Evolutionary conservation across 2,329 filamentous ascomycete species (phyloP).

Genomic region (Neofusicoccum cordaticola): DNA sequence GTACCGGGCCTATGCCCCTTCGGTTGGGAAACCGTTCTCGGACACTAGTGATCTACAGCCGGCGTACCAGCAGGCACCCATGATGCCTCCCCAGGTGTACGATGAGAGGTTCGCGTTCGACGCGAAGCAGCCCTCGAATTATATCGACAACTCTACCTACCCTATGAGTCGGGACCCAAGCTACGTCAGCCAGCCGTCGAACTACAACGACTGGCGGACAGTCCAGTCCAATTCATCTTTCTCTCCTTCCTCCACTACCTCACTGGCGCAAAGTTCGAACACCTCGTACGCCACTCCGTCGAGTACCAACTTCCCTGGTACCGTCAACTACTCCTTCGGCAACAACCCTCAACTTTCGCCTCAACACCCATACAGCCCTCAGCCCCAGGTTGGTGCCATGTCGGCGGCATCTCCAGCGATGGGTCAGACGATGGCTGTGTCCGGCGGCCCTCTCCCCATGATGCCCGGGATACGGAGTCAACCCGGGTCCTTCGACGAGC

Average conservation of each 20-base stretch:
- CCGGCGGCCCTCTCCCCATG: background rate
- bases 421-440: background rate
- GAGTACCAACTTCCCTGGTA: constrained; percentile 10
- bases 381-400: constrained; percentile 8
- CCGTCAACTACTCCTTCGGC: constrained; percentile 14
- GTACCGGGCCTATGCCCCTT: background rate
- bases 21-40: background rate
- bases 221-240: constrained; percentile 11
- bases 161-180: constrained; percentile 14
- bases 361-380: constrained; percentile 11
- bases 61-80: constrained; percentile 1
- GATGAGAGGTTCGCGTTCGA: constrained; percentile 11
- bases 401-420: constrained; percentile 8
- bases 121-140: constrained; percentile 3
- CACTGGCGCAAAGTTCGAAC: constrained; percentile 10
- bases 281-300: constrained; percentile 10
- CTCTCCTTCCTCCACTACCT: constrained; percentile 10
- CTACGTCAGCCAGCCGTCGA: constrained; percentile 13
- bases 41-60: constrained; percentile 2
- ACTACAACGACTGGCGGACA: constrained; percentile 14
- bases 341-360: constrained; percentile 5
- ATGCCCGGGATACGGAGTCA: constrained; percentile 14
- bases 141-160: constrained; percentile 6
- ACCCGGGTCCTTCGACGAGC: background rate
- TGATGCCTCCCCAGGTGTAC: constrained; percentile 14